Conservation (phyloP, 176 grass and related monocot genomes). For the Hyparrhenia diplandra region DNA sequence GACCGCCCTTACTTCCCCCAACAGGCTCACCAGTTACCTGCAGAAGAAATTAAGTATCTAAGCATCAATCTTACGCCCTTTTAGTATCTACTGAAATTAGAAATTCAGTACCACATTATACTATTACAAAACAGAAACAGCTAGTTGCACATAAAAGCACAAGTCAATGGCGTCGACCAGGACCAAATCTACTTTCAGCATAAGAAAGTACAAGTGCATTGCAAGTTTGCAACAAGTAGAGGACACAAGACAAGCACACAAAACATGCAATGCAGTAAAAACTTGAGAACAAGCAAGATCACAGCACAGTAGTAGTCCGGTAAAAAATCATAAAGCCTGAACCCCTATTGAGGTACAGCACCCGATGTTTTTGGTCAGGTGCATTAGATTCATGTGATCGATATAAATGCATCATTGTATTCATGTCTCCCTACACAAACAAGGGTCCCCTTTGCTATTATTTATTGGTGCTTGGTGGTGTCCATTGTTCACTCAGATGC, state of each 20-base stretch:
- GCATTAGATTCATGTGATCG: constrained; percentile 40
- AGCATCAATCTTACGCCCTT: neutral
- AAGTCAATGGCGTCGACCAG: constrained; percentile 10
- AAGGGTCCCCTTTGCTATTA: neutral
- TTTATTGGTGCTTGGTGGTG: constrained; percentile 3
- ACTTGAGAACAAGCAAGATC: neutral
- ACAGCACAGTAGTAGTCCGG: neutral
- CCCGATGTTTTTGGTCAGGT: neutral
- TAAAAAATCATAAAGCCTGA: constrained; percentile 16
- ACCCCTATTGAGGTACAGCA: neutral
- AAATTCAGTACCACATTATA: neutral
- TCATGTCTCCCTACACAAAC: neutral
- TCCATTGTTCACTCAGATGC: neutral
- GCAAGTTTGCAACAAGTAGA: neutral
- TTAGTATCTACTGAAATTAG: constrained; percentile 14
- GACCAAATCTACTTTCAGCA: constrained; percentile 3
- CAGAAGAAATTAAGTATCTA: constrained; percentile 8
- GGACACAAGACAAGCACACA: neutral
- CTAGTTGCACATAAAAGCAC: neutral
- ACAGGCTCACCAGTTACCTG: constrained; percentile 80
- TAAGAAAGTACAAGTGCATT: neutral
- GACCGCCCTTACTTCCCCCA: constrained; percentile 77
- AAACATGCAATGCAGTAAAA: constrained; percentile 13
- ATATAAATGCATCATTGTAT: constrained; percentile 31
- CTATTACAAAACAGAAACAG: constrained; percentile 2